Percentiles rank a stretch among this genome's conserved stretches.
Conservation (phyloP, 768 basidiomycete species). For the Amanita thiersii region DNA sequence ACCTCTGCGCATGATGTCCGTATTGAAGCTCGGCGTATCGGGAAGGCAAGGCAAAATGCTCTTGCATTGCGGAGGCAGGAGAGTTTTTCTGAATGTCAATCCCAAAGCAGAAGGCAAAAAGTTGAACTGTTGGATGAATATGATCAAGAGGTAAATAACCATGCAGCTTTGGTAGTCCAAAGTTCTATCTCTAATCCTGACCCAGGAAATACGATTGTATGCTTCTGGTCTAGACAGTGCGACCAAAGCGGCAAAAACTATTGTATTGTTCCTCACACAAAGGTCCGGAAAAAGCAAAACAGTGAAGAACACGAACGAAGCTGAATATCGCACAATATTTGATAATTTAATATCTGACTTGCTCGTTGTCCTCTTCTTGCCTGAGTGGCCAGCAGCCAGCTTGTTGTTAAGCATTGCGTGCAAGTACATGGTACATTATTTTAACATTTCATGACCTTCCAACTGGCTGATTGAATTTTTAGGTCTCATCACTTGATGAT, state of each 20-base stretch:
- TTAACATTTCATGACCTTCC: neutral
- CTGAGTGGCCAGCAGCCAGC: constrained; percentile 95
- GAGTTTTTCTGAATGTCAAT: constrained; percentile 40
- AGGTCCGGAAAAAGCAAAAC: constrained; percentile 81
- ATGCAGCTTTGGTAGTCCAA: neutral
- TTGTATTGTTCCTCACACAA: constrained; percentile 69
- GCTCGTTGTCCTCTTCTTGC: constrained; percentile 83
- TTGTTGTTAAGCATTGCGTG: constrained; percentile 74
- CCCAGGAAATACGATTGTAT: constrained; percentile 67
- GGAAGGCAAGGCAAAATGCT: constrained; percentile 53
- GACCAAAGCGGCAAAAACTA: constrained; percentile 76
- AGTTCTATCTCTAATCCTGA: constrained; percentile 4
- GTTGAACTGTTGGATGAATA: constrained; percentile 59
- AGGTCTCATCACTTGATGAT: constrained; percentile 83
- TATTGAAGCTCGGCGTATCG: constrained; percentile 53
- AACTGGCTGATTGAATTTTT: neutral
- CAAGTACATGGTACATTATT: constrained; percentile 67
- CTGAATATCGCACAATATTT: constrained; percentile 88
- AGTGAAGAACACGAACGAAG: constrained; percentile 88
- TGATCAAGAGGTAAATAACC: constrained; percentile 46
- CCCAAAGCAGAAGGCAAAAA: constrained; percentile 16
- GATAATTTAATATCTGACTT: constrained; percentile 88
- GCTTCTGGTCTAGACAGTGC: constrained; percentile 71
- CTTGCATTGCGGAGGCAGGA: constrained; percentile 58
- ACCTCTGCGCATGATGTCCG: constrained; percentile 88